These are phyloP conservation scores for Fusarium verrucosum DNA, from an alignment of 2,329 filamentous ascomycete species.

Conservation along the genomic window DNA sequence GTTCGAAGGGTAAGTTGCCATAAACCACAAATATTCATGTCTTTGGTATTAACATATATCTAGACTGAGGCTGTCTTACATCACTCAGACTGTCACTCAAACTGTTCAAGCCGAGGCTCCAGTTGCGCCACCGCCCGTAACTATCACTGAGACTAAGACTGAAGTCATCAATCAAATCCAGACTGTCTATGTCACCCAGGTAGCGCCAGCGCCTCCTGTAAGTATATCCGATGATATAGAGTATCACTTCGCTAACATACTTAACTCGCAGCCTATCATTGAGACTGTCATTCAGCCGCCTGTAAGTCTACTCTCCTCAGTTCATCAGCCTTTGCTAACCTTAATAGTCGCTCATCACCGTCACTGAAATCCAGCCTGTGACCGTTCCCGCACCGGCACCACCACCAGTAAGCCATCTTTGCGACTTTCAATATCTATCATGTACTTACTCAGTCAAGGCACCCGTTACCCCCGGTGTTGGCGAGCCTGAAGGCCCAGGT, in stretches of 20 bases:
- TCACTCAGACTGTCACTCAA: constrained; percentile 34
- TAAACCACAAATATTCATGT: background rate
- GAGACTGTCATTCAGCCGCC: constrained; percentile 16
- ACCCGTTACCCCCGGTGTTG: constrained; percentile 29
- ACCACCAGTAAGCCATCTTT: constrained; percentile 31
- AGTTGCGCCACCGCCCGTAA: constrained; percentile 17
- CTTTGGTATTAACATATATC: constrained; percentile 1
- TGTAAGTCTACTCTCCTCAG: background rate
- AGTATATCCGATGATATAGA: background rate
- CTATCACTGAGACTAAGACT: constrained; percentile 22
- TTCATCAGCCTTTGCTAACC: background rate
- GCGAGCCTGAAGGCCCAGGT: constrained; percentile 43
- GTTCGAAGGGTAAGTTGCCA: constrained; percentile 40
- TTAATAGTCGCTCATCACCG: constrained; percentile 20
- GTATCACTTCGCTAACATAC: background rate
- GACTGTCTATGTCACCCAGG: constrained; percentile 29
- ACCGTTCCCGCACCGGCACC: constrained; percentile 29
- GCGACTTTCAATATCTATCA: background rate
- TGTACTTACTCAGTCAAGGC: constrained; percentile 20
- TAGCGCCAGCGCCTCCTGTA: constrained; percentile 29
- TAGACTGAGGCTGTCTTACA: constrained; percentile 39
- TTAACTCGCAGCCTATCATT: constrained; percentile 13
- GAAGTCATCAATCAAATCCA: constrained; percentile 22
- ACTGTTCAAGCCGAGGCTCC: constrained; percentile 8
- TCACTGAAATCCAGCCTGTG: constrained; percentile 25